Base-by-base conservation (phyloP, 1,139 yeast genomes). In the Spathaspora sp. region DNA sequence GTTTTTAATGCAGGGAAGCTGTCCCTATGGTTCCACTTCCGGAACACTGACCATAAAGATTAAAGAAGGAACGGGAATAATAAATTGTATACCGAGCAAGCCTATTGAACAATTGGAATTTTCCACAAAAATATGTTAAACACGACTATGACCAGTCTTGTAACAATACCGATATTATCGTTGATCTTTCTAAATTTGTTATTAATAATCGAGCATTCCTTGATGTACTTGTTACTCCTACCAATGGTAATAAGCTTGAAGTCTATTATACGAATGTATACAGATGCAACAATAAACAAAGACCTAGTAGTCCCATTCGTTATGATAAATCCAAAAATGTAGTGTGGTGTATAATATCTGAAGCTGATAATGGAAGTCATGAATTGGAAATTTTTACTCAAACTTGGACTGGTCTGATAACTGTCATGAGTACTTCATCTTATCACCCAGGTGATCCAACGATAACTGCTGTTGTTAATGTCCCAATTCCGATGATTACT, bases 151-250 rank as follows among this genome's bases (percentile, higher is more conserved):
- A n/a, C n/a, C n/a, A n/a, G n/a, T n/a, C n/a, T n/a, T n/a, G n/a
- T n/a, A n/a, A n/a, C n/a, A n/a, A n/a, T n/a, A n/a, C n/a, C n/a
- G n/a, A n/a, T n/a, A n/a, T n/a, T n/a, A n/a, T n/a, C n/a, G n/a
- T n/a, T n/a, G n/a, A 44, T 7, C 67, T 58, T 47, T n/a, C 36
- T 1, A 58, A 61, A 44, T 45, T 67, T 26, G 70, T 72, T 3
- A 62, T 67, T 3, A 72, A 71, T 4, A 64, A 55, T 49, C 55
- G 70, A 33, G 67, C 68, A n/a, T 68, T 56, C 48, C 47, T 68
- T 38, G 65, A 58, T 47, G 54, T 52, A 3, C 17, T 48, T 58
- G 10, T 45, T 46, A 17, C 8, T 44, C 3, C 36, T 48, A 11
- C 37, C 43, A 5, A 41, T 44, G 2, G 42, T 18, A 9, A n/a